phyloP scores from a whole-genome alignment of 1,284 basidiomycete genomes.

The Agroathelia rolfsii region DNA sequence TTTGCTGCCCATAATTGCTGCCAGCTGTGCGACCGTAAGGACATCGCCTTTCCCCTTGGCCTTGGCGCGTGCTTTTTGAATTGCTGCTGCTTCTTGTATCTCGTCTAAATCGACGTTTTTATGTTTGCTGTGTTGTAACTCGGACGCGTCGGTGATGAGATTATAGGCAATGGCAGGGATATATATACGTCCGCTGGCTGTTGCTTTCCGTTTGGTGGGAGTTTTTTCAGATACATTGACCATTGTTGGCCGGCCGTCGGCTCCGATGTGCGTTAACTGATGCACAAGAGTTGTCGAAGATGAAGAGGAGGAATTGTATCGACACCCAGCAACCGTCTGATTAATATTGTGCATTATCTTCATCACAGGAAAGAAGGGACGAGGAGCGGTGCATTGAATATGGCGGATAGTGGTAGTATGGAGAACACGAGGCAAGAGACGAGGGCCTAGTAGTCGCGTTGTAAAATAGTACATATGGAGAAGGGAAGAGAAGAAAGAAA shows the following conservation, averaged over 20 bases:
- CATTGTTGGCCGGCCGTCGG: conserved; percentile 64
- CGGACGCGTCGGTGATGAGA: conserved; percentile 33
- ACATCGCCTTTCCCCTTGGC: conserved; percentile 62
- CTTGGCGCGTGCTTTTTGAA: conserved; percentile 33
- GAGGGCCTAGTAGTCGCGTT: no score
- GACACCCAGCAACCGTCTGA: neutral
- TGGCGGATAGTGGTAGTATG: no score
- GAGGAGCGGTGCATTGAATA: no score
- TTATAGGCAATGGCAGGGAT: conserved; percentile 58
- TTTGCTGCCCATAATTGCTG: conserved; percentile 83
- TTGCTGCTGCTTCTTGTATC: conserved; percentile 11
- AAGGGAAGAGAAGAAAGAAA: neutral
- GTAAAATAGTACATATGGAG: no score
- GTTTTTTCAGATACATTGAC: conserved; percentile 67
- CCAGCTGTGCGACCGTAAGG: conserved; percentile 72
- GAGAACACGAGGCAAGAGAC: no score
- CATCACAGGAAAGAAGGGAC: no score
- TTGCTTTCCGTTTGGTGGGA: conserved; percentile 59
- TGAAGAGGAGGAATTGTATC: neutral
- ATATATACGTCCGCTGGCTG: conserved; percentile 70
- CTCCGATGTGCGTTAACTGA: conserved; percentile 62
- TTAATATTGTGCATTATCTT: no score
- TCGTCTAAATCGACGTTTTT: conserved; percentile 4
- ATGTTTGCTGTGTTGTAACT: conserved; percentile 6
- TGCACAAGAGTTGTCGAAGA: no score